Percentiles rank a stretch among this genome's conserved stretches.
phyloP scores from a whole-genome alignment of 2,329 filamentous ascomycete species.

The Keithomyces neogunnii region DNA sequence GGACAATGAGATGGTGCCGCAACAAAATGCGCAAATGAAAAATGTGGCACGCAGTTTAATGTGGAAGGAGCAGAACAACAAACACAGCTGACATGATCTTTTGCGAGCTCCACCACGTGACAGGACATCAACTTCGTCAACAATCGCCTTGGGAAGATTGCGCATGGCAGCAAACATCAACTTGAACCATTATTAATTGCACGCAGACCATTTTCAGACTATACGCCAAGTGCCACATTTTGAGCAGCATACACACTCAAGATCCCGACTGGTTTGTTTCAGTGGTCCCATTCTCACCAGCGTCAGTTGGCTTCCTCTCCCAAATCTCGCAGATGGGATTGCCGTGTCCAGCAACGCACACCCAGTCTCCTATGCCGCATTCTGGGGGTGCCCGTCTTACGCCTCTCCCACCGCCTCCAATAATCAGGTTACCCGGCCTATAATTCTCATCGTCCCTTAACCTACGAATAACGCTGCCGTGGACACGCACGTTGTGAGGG shows the following conservation, averaged over 20 bases:
- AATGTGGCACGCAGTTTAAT: no score
- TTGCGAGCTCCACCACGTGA: constrained; percentile 4
- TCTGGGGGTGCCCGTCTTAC: constrained; percentile 50
- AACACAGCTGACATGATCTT: not conserved
- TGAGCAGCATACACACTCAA: not conserved
- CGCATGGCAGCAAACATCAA: not conserved
- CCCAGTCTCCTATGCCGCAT: constrained; percentile 65
- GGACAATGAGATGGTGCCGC: no score
- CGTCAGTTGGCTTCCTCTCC: constrained; percentile 25
- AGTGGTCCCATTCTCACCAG: constrained; percentile 2
- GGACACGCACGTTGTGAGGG: constrained; percentile 59
- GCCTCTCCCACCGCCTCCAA: constrained; percentile 70
- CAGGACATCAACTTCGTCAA: not conserved
- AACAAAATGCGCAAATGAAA: no score
- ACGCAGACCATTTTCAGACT: not conserved
- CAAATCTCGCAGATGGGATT: constrained; percentile 64
- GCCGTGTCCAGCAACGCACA: constrained; percentile 53
- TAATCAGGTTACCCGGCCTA: constrained; percentile 69
- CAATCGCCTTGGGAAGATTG: no score
- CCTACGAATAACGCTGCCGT: constrained; percentile 65
- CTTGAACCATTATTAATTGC: not conserved
- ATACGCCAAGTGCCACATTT: not conserved
- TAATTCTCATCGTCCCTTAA: constrained; percentile 58
- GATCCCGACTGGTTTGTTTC: not conserved
- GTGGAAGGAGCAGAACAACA: no score